Evolutionary conservation across 768 basidiomycete species (phyloP).

Genomic region (Termitomyces sp.): DNA sequence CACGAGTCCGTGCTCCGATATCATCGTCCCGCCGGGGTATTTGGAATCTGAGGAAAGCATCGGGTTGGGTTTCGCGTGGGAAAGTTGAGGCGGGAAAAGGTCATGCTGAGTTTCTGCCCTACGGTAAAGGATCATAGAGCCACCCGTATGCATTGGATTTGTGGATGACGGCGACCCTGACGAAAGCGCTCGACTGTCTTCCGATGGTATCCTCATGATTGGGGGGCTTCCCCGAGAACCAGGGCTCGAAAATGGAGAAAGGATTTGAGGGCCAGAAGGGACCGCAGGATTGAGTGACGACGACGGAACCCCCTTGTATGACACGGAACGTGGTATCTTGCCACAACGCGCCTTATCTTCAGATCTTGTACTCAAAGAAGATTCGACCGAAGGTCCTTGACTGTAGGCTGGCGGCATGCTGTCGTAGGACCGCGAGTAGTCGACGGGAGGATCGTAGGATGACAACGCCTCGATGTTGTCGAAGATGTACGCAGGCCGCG

Average conservation of each 20-base stretch:
- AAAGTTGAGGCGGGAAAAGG: conserved; percentile 30
- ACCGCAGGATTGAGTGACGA: conserved; percentile 17
- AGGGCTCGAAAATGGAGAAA: conserved; percentile 19
- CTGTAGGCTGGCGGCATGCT: neutral
- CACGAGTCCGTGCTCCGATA: conserved; percentile 35
- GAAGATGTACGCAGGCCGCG: conserved; percentile 6
- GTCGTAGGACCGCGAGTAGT: neutral
- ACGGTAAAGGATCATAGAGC: conserved; percentile 35
- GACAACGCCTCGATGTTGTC: conserved; percentile 1
- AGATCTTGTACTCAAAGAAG: neutral
- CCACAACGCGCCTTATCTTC: neutral
- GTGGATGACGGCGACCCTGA: neutral
- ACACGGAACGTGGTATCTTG: conserved; percentile 9
- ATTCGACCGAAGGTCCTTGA: neutral
- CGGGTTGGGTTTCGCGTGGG: conserved; percentile 23
- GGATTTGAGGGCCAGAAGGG: conserved; percentile 3
- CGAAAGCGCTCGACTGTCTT: conserved; percentile 16
- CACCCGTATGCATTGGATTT: conserved; percentile 12
- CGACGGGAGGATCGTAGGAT: neutral
- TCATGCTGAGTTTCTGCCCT: conserved; percentile 25
- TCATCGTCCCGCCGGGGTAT: conserved; percentile 45
- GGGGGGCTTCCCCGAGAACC: conserved; percentile 12
- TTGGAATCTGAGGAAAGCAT: conserved; percentile 57
- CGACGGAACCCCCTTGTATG: conserved; percentile 7
- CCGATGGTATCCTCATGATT: conserved; percentile 18